phyloP scores from a whole-genome alignment of 192 early-diverging fungal species.

The Funneliformis mosseae region DNA sequence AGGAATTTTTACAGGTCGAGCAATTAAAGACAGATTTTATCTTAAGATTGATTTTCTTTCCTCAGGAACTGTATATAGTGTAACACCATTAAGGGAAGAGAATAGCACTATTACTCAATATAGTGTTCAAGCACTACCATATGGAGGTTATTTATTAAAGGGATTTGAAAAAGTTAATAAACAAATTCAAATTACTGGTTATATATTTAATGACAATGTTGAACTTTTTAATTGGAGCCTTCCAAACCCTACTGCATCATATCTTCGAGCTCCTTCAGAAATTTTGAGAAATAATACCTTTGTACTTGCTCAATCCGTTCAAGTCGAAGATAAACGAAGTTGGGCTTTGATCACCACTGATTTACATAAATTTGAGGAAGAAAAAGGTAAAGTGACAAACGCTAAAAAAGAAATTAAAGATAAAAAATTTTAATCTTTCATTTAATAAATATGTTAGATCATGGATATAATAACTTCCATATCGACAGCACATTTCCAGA shows the following conservation, averaged over 20 bases:
- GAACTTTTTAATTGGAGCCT: neutral
- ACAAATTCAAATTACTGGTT: neutral
- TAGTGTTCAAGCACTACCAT: neutral
- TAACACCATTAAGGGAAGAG: neutral
- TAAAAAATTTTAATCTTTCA: neutral
- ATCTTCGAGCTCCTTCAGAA: no score
- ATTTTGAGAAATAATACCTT: no score
- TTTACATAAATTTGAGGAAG: neutral
- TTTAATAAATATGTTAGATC: neutral
- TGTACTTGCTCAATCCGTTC: no score
- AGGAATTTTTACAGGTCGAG: neutral
- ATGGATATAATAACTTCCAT: neutral
- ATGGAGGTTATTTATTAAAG: conserved; percentile 1
- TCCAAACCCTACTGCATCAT: neutral
- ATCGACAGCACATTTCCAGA: neutral
- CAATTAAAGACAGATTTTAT: neutral
- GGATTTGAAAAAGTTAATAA: neutral
- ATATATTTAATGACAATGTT: neutral
- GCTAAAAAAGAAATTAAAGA: neutral
- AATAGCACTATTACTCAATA: neutral
- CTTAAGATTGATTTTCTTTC: conserved; percentile 2
- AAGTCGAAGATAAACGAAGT: no score
- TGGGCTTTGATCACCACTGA: no score
- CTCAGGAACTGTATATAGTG: neutral
- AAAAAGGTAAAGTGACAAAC: neutral